Base-by-base conservation (phyloP, 2,329 filamentous ascomycete genomes). In the Karstenula rhodostoma region DNA sequence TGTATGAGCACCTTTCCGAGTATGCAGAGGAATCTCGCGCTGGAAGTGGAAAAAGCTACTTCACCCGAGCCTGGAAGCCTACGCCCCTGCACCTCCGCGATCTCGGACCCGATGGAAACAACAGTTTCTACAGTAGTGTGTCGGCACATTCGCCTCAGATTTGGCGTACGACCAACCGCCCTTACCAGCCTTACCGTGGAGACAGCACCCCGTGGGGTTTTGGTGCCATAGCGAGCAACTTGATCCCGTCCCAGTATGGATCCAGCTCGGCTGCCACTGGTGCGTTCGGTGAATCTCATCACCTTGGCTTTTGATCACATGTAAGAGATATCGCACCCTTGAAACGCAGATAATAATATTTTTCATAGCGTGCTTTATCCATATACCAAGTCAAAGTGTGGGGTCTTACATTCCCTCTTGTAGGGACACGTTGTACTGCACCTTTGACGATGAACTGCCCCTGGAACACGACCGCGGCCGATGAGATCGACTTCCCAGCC, bases 1-100 rank as follows among this genome's bases (percentile, higher is more conserved):
- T 82, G 12, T 76, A 79, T 52, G 80, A 82, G 62, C 81, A 75
- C 33, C 71, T 83, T 1, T 71, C 72, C 8, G 73, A 75, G 29
- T 83, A 84, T 60, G 67, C 77, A 37, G 80, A 74, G 23, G 68
- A 73, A 49, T 62, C 53, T 17, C 59, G 58, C 15, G 51, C 59
- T 43, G 64, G 63, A 5, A 72, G 58, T 64, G 73, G 32, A n/a
- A 65, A 40, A 59, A 76, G 77, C 47, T 79, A 81, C 67, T 83
- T 79, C 64, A 78, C 70, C 23, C 73, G 71, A 46, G 52, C 49
- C 2, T 83, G 79, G 74, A 74, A 68, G 43, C 61, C 72, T 15
- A 70, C 78, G 17, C 73, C 77, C 1, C 73, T 74, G n/a, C 79
- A 76, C 67, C 66, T 72, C 56, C 73, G 81, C 51, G 80, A 82